Conservation (phyloP, 352 stramenopile species). For the Aphanomyces euteiches region DNA sequence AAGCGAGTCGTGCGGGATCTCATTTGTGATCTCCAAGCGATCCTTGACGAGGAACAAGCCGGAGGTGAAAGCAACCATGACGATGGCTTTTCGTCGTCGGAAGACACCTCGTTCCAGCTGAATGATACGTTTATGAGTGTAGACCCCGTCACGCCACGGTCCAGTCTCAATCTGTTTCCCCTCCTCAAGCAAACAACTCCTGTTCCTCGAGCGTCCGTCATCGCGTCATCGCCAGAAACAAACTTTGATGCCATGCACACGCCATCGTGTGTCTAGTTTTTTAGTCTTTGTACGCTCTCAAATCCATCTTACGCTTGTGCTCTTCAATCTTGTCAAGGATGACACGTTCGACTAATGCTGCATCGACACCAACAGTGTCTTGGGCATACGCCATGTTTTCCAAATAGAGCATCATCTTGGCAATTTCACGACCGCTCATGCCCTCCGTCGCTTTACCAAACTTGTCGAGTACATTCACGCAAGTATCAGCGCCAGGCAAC, state of each 20-base stretch:
- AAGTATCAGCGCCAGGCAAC: conserved; percentile 14
- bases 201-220: neutral
- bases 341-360: conserved; percentile 53
- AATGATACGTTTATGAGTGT: conserved; percentile 23
- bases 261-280: neutral
- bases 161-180: conserved; percentile 17
- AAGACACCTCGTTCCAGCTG: neutral
- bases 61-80: neutral
- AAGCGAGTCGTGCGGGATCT: conserved; percentile 68
- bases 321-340: conserved; percentile 70
- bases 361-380: conserved; percentile 51
- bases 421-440: conserved; percentile 83
- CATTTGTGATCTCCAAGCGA: conserved; percentile 47
- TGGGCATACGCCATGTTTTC: conserved; percentile 79
- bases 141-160: conserved; percentile 21
- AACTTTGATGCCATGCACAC: conserved; percentile 3
- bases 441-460: conserved; percentile 59
- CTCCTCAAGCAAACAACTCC: neutral
- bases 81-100: conserved; percentile 3
- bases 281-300: conserved; percentile 46
- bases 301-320: conserved; percentile 60
- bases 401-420: conserved; percentile 84
- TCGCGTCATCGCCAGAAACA: neutral
- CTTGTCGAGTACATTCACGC: conserved; percentile 41
- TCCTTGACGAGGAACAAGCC: neutral